A percentile compares a stretch with the other conserved stretches of the same genome.
Conservation (phyloP, 345 rosid genomes). For the Cardiospermum halicacabum region DNA sequence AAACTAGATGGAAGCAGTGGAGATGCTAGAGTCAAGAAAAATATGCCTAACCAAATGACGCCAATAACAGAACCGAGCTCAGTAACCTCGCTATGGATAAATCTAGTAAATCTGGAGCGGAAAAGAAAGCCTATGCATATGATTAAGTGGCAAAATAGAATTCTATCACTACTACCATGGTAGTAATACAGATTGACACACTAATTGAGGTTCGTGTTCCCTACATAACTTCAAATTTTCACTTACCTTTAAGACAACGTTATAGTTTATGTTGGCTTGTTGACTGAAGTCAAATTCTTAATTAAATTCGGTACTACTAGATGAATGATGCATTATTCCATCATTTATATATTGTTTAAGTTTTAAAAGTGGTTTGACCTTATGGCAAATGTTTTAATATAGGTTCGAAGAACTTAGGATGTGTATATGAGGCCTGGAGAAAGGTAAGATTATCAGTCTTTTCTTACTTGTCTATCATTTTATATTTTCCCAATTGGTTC, state of each 20-base stretch:
- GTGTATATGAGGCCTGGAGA: slow-evolving; percentile 76
- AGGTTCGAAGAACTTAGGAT: slow-evolving; percentile 97
- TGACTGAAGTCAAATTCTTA: neutral
- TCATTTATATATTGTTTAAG: neutral
- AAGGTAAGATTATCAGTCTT: slow-evolving; percentile 40
- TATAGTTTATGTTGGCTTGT: too few species aligned
- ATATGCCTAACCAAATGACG: slow-evolving; percentile 18
- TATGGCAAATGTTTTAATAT: slow-evolving; percentile 17
- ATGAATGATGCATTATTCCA: neutral
- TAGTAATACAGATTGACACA: slow-evolving; percentile 72
- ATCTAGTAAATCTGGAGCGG: slow-evolving; percentile 21
- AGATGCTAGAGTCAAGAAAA: slow-evolving; percentile 23
- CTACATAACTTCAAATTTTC: too few species aligned
- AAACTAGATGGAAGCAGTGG: slow-evolving; percentile 23
- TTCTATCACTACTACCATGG: slow-evolving; percentile 87
- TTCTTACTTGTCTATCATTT: too few species aligned
- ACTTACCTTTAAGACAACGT: too few species aligned
- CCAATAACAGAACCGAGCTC: slow-evolving; percentile 15
- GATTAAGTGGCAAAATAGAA: slow-evolving; percentile 59
- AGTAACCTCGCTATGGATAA: slow-evolving; percentile 8
- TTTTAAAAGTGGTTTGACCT: neutral
- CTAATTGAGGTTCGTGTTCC: slow-evolving; percentile 74
- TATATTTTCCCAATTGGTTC: too few species aligned
- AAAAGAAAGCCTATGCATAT: slow-evolving; percentile 27
- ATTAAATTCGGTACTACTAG: too few species aligned